A percentile compares a stretch with the other conserved stretches of the same genome.
Evolutionary conservation across 2,329 filamentous ascomycete genomes (phyloP).

Genomic region (Fusarium sp.): DNA sequence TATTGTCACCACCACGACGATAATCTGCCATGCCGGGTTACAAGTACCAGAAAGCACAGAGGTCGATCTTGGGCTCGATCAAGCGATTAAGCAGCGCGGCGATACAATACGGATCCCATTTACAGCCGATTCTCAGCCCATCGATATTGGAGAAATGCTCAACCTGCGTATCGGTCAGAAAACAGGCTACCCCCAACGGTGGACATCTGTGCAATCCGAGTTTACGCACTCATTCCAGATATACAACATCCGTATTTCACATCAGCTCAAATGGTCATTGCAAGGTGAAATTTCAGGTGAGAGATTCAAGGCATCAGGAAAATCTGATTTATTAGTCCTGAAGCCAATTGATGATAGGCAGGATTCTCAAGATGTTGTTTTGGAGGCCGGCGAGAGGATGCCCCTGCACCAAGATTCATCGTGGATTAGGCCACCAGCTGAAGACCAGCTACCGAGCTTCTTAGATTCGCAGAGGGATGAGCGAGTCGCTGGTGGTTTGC

Average conservation of each 20-base stretch:
- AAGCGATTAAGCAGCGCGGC: no score
- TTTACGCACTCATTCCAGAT: slow-evolving; percentile 36
- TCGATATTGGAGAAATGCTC: slow-evolving; percentile 15
- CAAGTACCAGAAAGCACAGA: not conserved
- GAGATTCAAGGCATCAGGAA: not conserved
- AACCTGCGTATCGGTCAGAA: not conserved
- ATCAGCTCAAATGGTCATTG: slow-evolving; percentile 33
- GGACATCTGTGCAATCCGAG: not conserved
- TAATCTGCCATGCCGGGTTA: not conserved
- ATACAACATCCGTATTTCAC: slow-evolving; percentile 40
- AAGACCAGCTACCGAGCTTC: slow-evolving; percentile 2
- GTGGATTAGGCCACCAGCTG: not conserved
- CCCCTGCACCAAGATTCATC: not conserved
- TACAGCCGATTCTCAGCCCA: not conserved
- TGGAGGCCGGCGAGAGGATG: not conserved
- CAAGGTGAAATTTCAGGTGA: not conserved
- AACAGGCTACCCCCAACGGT: not conserved
- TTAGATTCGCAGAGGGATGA: not conserved
- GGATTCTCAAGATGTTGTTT: not conserved
- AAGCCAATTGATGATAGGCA: not conserved
- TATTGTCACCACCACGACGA: not conserved
- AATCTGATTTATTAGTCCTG: not conserved
- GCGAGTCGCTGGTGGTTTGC: no score
- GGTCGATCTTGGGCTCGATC: slow-evolving; percentile 11
- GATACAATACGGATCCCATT: not conserved